Conservation (phyloP, 2,329 filamentous ascomycete genomes). For the Hortaea werneckii region DNA sequence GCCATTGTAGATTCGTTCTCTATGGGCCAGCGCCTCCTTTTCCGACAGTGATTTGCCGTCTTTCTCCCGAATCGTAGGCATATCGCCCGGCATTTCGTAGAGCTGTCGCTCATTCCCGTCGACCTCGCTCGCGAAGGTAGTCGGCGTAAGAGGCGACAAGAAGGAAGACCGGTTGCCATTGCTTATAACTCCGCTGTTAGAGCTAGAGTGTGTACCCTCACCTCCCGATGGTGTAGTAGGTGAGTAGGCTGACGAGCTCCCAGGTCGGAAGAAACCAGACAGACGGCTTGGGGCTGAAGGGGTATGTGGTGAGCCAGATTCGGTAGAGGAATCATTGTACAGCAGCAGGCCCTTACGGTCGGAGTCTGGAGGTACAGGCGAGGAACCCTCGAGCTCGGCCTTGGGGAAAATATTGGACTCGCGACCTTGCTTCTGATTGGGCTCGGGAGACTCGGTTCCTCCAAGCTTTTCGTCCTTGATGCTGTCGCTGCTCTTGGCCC, state of each 20-base stretch:
- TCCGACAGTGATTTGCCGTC: slow-evolving; percentile 37
- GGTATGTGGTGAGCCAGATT: slow-evolving; percentile 1
- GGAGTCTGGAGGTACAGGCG: slow-evolving; percentile 5
- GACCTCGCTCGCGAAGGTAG: slow-evolving; percentile 14
- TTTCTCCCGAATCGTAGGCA: slow-evolving; percentile 43
- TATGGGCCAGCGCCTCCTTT: slow-evolving; percentile 38
- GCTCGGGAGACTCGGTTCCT: not conserved
- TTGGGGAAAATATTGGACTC: slow-evolving; percentile 32
- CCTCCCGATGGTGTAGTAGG: too few relatives aligned
- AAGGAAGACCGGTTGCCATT: slow-evolving; percentile 3
- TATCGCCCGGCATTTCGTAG: slow-evolving; percentile 45
- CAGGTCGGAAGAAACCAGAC: too few relatives aligned
- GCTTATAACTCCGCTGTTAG: slow-evolving; percentile 8
- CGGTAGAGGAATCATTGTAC: slow-evolving; percentile 6
- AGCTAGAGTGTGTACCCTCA: not conserved
- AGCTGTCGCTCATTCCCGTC: slow-evolving; percentile 22
- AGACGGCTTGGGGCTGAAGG: too few relatives aligned
- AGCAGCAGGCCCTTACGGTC: slow-evolving; percentile 14
- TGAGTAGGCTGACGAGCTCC: too few relatives aligned
- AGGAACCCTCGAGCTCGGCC: slow-evolving; percentile 32
- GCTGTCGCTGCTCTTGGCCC: slow-evolving; percentile 1
- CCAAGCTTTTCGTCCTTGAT: not conserved
- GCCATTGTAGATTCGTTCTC: slow-evolving; percentile 38
- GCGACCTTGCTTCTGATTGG: not conserved
- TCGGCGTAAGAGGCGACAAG: slow-evolving; percentile 11